These are phyloP conservation scores for Trypanosoma melophagium DNA, from an alignment of 208 protist genomes.

Conservation along the genomic window DNA sequence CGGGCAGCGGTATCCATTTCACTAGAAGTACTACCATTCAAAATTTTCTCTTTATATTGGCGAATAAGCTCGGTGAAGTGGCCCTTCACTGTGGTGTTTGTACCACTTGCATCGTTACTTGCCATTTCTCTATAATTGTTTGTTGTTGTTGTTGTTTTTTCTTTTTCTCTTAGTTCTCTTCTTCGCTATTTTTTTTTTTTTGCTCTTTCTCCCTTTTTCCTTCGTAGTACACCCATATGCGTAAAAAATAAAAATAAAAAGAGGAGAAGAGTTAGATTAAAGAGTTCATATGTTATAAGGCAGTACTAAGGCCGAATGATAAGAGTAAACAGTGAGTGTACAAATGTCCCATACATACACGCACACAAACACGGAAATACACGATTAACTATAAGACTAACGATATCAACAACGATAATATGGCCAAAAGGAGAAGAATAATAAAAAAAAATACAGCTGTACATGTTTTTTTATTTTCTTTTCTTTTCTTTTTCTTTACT, in stretches of 20 bases:
- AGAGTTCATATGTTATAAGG: neutral
- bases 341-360: neutral
- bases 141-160: constrained; percentile 1
- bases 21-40: constrained; percentile 3
- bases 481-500: no score
- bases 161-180: neutral
- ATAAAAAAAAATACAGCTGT: constrained; percentile 10
- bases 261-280: neutral
- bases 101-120: neutral
- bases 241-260: constrained; percentile 4
- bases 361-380: no score
- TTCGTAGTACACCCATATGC: neutral
- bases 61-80: constrained; percentile 57
- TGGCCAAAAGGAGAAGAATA: constrained; percentile 13
- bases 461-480: no score
- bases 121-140: constrained; percentile 1
- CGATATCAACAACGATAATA: neutral
- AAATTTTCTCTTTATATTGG: constrained; percentile 35
- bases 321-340: neutral
- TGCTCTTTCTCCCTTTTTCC: neutral
- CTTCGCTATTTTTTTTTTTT: constrained; percentile 9
- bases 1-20: constrained; percentile 33
- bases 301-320: neutral
- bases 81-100: constrained; percentile 53
- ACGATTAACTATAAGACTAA: neutral